Evolutionary conservation across 345 rosid species (phyloP), one percentile per base, ranked within the genome.

Genomic region (Zanthoxylum bungeanum): DNA sequence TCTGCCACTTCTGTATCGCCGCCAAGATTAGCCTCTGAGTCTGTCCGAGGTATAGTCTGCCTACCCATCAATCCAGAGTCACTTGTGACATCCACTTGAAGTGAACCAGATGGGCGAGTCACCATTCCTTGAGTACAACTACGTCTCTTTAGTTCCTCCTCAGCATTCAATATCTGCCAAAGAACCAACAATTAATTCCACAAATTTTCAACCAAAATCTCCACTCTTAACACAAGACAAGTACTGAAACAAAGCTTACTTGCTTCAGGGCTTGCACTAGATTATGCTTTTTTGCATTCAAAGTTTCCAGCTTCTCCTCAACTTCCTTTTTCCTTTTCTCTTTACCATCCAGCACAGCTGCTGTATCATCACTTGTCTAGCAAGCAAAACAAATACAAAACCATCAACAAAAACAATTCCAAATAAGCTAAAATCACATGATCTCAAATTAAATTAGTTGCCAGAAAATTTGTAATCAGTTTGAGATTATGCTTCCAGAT

Each of bases 211-310:
- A 24, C n/a, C n/a, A n/a, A n/a, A n/a, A n/a, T n/a, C n/a, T n/a
- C n/a, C n/a, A n/a, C n/a, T 51, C 44, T 5, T 51, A 5, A 40
- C 4, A 37, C 34, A 17, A 5, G 16, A 70, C 6, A 55, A 63
- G 71, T 28, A 42, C 19, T 57, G 33, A 34, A 47, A 44, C 8
- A 49, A 59, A 52, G 46, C 76, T 77, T 65, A 88, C 98, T 86
- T 91, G 98, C 84, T 91, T 95, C 76, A 95, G 84, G 65, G 86
- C 85, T 84, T 85, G 98, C 31, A 95, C 99, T 9, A 95, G 83
- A 84, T 78, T 85, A 81, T 95, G 97, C 70, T 95, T 95, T 82
- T 87, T 92, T n/a, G 83, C 81, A 71, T 84, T 92, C 88, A 95
- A 83, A 77, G 85, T 73, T 77, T 81, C 81, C 72, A 92, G 83